phyloP scores from a whole-genome alignment of 2,329 filamentous ascomycete species.

The Chrysoporthe puriensis region DNA sequence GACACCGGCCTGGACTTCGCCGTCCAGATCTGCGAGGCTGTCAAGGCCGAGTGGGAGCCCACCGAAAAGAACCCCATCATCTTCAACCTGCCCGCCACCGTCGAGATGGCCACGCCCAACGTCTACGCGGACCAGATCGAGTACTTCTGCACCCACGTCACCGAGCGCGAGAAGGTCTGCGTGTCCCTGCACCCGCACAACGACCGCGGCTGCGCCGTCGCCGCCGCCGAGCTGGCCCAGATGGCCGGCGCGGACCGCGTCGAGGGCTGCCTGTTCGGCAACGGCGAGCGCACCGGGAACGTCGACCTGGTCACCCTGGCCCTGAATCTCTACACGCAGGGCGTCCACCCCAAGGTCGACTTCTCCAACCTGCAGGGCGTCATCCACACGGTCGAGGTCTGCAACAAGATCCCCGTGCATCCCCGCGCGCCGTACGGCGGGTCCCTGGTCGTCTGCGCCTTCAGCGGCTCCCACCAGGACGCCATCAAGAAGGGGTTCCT shows the following conservation, averaged over 20 bases:
- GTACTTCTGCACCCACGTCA: constrained; percentile 87
- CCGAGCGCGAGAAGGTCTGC: constrained; percentile 82
- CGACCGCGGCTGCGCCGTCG: constrained; percentile 86
- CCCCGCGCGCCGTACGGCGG: constrained; percentile 89
- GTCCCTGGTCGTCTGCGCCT: constrained; percentile 88
- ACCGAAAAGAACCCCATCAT: constrained; percentile 81
- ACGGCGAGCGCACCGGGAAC: constrained; percentile 94
- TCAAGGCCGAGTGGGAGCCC: constrained; percentile 92
- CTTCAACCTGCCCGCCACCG: constrained; percentile 95
- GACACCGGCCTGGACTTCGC: constrained; percentile 86
- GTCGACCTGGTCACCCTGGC: constrained; percentile 92
- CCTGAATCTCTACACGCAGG: constrained; percentile 94
- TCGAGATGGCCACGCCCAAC: constrained; percentile 93
- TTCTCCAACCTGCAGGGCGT: constrained; percentile 87
- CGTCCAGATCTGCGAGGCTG: constrained; percentile 83
- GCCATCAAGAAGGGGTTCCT: constrained; percentile 94
- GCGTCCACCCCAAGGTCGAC: constrained; percentile 81
- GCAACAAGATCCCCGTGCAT: constrained; percentile 94
- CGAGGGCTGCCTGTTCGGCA: constrained; percentile 91
- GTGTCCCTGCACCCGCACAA: constrained; percentile 95
- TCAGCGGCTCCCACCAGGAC: constrained; percentile 91
- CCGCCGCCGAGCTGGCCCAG: constrained; percentile 88
- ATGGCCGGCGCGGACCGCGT: constrained; percentile 96
- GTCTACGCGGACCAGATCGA: constrained; percentile 96
- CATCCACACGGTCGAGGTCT: constrained; percentile 87